Evolutionary conservation across 1,284 basidiomycete species (phyloP), one percentile per base, ranked within the genome.

Genomic region (Ustilago bromivora): DNA sequence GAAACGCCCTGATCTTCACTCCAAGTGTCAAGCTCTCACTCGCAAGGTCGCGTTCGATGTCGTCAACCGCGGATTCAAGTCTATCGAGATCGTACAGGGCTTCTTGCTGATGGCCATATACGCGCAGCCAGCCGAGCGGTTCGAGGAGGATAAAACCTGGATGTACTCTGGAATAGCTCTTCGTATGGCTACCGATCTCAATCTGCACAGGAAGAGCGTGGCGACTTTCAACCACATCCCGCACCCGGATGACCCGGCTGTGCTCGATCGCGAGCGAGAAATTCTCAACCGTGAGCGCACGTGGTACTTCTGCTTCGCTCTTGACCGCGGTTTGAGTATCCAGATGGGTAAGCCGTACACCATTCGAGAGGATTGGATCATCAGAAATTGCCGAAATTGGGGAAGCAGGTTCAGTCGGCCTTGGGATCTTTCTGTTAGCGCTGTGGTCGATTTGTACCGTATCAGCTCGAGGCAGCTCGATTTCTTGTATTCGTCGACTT

Each of bases 131-230:
- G 76, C 82, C 13, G 78, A 86, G 73, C 86, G 88, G 17, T 98
- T 94, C 84, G 97, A 99, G 85, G 95, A 98, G 83, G 96, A 99
- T 87, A 92, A 93, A 82, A 98, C 96, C 0, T 99, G 96, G 95
- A 76, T 85, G 46, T 86, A 86, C 76, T 79, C 82, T 66, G 87
- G 87, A 34, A 86, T 89, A 65, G 88, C 88, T 0, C 87, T 88
- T 52, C 92, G 95, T 67, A 96, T 98, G 93, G 96, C 93, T 5
- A 96, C 94, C 17, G 96, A 99, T 87, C 88, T 99, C 57, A 98
- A 98, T 85, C 87, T 99, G 58, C 95, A 98, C 85, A 91, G 96
- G 68, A 96, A 97, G 86, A 93, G 92, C 6, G 87, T 88, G 8
- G 88, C 88, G 28, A 91, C 91, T 80, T 89, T 87, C 40, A 82